A percentile compares a stretch with the other conserved stretches of the same genome.
These are phyloP conservation scores for Monosporascus ibericus DNA, from an alignment of 2,329 filamentous ascomycete species.

Conservation along the genomic window DNA sequence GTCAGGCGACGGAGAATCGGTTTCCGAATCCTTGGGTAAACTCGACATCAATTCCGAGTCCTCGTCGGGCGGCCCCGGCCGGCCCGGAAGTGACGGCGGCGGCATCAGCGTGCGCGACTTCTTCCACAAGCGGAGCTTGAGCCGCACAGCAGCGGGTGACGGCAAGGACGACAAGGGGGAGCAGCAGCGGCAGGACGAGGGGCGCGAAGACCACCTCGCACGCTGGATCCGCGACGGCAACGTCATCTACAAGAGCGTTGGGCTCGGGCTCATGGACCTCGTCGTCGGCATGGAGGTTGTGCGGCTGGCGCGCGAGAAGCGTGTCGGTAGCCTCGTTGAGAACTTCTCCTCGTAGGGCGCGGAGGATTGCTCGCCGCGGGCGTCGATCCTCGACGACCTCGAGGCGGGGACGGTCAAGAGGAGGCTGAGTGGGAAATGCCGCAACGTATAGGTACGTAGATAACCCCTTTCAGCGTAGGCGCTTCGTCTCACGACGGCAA, in stretches of 20 bases:
- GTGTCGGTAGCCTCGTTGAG: constrained; percentile 46
- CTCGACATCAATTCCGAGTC: constrained; percentile 22
- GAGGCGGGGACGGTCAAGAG: not conserved
- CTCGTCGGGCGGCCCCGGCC: constrained; percentile 26
- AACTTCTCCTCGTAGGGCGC: constrained; percentile 37
- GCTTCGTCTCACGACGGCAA: too few species aligned
- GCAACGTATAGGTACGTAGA: not conserved
- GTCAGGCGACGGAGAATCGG: constrained; percentile 21
- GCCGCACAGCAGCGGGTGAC: constrained; percentile 9
- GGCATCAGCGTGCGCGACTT: constrained; percentile 16
- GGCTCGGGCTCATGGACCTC: constrained; percentile 61
- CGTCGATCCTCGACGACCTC: constrained; percentile 9
- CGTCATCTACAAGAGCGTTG: constrained; percentile 64
- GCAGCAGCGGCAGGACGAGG: constrained; percentile 29
- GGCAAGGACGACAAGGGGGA: not conserved
- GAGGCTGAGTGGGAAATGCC: not conserved
- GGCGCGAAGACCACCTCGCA: constrained; percentile 43
- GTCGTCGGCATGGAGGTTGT: constrained; percentile 55
- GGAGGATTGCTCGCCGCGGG: constrained; percentile 6
- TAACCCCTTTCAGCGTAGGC: too few species aligned
- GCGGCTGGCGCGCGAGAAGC: constrained; percentile 46
- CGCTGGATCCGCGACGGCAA: constrained; percentile 56
- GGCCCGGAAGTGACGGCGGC: constrained; percentile 12
- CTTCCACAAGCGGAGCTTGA: constrained; percentile 24
- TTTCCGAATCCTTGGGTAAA: constrained; percentile 30